Conservation (phyloP, 768 basidiomycete genomes). For the Fomitopsis pulvina region DNA sequence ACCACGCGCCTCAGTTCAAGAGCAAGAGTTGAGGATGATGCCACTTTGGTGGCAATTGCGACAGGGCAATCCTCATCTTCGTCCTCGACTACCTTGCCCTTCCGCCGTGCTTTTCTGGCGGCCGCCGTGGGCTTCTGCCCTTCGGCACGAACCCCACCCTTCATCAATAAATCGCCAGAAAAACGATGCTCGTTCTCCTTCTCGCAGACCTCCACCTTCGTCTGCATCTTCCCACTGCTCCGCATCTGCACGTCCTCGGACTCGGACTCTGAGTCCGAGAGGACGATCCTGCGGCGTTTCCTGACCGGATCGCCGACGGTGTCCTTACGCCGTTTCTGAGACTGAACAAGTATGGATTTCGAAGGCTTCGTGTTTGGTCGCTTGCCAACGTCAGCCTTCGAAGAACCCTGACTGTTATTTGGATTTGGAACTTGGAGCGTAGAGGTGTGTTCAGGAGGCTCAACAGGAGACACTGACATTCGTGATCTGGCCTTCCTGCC, state of each 20-base stretch:
- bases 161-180: neutral
- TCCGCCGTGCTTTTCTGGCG: no score
- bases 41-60: neutral
- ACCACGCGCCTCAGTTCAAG: neutral
- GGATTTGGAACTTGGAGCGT: neutral
- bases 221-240: neutral
- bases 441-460: no score
- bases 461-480: no score
- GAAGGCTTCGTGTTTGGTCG: neutral
- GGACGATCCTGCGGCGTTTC: conserved; percentile 9
- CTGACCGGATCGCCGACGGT: neutral
- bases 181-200: neutral
- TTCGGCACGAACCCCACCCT: neutral
- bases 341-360: neutral
- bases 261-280: conserved; percentile 14
- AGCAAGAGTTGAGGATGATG: neutral
- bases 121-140: no score
- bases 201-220: neutral
- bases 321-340: neutral
- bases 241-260: neutral
- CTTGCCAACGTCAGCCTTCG: neutral
- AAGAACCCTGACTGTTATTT: neutral
- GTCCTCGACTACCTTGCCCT: conserved; percentile 2
- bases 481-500: no score
- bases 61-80: conserved; percentile 10